Evolutionary conservation across 1,284 basidiomycete genomes (phyloP), one percentile per base, ranked within the genome.

Genomic region (Moesziomyces antarcticus): DNA sequence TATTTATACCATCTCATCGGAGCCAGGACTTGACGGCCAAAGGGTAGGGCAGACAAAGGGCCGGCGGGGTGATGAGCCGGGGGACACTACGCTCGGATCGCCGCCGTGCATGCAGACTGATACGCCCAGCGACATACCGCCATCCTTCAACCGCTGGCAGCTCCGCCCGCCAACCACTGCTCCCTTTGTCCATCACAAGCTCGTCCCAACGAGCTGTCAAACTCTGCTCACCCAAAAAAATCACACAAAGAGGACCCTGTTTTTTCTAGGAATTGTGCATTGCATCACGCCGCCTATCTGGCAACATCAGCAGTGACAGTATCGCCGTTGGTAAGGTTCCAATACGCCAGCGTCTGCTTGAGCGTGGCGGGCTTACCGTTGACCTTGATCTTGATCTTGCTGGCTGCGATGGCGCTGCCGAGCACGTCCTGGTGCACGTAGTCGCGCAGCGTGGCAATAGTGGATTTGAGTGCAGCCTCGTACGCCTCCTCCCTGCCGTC

Each of bases 311-410:
- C 60, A 24, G 65, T 62, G 3, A 83, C 70, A 24, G 43, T 48
- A 54, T 81, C 80, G 18, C 76, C 75, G 46, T 82, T 75, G 5
- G 56, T 56, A 52, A 83, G 33, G 42, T 83, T 83, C 79, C 79
- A 83, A 49, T 72, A 66, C 11, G 80, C 82, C 41, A 83, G 55
- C 20, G 74, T 78, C 63, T 82, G 78, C 51, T 77, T 81, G 54
- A 82, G 58, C 35, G 81, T 84, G 24, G 75, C 73, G 11, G 73
- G 59, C 56, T 66, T 78, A 8, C 74, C 74, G 14, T 67, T 67
- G 27, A 80, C 65, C 56, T 65, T 74, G 45, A 84, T 59, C 44
- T 76, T 79, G 40, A 84, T 62, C 62, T 81, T 82, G 51, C 72
- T 76, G 3, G 78, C 81, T 5, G 79, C 80, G 13, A 83, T 57